Percentiles rank a stretch among this genome's conserved stretches.
Evolutionary conservation across 371 early-diverging fungal species (phyloP).

Genomic region (Actinomucor elegans): DNA sequence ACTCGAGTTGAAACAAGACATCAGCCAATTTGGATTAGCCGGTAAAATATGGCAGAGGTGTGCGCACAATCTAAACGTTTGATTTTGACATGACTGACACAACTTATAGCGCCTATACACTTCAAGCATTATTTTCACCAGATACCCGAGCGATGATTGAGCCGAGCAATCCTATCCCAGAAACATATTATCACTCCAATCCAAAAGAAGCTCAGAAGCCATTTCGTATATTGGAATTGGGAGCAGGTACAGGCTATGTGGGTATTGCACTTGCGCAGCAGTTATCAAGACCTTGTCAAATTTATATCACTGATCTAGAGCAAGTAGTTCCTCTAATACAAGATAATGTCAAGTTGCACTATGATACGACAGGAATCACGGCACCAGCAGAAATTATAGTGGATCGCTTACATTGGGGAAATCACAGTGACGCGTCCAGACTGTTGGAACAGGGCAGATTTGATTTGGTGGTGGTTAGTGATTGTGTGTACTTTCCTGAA

Average conservation of each 20-base stretch:
- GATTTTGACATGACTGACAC: background rate
- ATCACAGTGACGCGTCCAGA: slow-evolving; percentile 28
- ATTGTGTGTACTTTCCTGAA: slow-evolving; percentile 63
- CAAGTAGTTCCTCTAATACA: slow-evolving; percentile 55
- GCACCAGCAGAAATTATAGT: slow-evolving; percentile 29
- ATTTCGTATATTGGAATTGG: slow-evolving; percentile 44
- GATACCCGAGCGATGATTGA: slow-evolving; percentile 9
- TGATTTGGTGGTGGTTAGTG: slow-evolving; percentile 56
- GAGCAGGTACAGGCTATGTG: slow-evolving; percentile 62
- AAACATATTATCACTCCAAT: slow-evolving; percentile 13
- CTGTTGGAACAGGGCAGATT: slow-evolving; percentile 32
- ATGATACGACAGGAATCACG: background rate
- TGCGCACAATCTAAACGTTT: background rate
- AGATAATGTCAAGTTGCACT: slow-evolving; percentile 40
- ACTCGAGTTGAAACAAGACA: slow-evolving; percentile 39
- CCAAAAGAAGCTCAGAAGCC: slow-evolving; percentile 8
- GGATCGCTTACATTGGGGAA: slow-evolving; percentile 58
- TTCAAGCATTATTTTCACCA: slow-evolving; percentile 40
- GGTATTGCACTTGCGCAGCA: slow-evolving; percentile 55
- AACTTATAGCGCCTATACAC: slow-evolving; percentile 38
- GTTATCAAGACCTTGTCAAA: slow-evolving; percentile 29
- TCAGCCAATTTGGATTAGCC: slow-evolving; percentile 44
- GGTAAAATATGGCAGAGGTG: slow-evolving; percentile 58
- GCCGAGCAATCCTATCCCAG: slow-evolving; percentile 37
- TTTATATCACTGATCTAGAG: slow-evolving; percentile 57